Evolutionary conservation across 164 flowering plant species (phyloP), one percentile per base, ranked within the genome.

Genomic region (Litsea cubeba): DNA sequence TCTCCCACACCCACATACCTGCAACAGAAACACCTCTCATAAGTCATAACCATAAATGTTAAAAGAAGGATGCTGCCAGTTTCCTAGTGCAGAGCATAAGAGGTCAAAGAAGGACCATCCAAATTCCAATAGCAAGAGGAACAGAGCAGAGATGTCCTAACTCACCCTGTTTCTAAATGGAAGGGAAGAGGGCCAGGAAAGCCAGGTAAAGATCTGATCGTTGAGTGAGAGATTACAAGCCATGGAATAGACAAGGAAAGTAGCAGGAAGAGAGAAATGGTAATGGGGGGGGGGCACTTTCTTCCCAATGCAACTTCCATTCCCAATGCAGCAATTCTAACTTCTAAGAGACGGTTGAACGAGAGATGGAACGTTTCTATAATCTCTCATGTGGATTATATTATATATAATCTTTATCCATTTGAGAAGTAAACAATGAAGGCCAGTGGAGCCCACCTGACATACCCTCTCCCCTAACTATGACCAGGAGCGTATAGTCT

Each of bases 181-280:
- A 73, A 65, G 24, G 75, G 75, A 7, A 73, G 75, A 5, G 69
- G 62, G 46, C 71, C 76, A 20, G 57, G 49, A 68, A 74, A 74
- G 76, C 76, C 76, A 2, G 76, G 76, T 64, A 74, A 62, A 54
- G 40, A 74, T 14, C 25, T 50, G 72, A 71, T 18, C 30, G 22
- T 54, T 14, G 64, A 25, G 17, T 12, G 23, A 20, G 72, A 54
- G 72, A 57, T 8, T 71, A 63, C 64, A 30, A 30, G 69, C 69
- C 69, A 18, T 28, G 69, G 69, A 66, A 25, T 7, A 15, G n/a
- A 17, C 12, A 66, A 4, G 35, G 69, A 66, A 30, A 66, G 30
- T 35, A 65, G 28, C 17, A 65, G 14, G 40, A 66, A 30, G 32
- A 66, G 69, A 26, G 8, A 28, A 30, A 66, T 25, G 69, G 49